These are phyloP conservation scores for Thraustochytrium sp. DNA, from an alignment of 352 stramenopile species.

Conservation along the genomic window DNA sequence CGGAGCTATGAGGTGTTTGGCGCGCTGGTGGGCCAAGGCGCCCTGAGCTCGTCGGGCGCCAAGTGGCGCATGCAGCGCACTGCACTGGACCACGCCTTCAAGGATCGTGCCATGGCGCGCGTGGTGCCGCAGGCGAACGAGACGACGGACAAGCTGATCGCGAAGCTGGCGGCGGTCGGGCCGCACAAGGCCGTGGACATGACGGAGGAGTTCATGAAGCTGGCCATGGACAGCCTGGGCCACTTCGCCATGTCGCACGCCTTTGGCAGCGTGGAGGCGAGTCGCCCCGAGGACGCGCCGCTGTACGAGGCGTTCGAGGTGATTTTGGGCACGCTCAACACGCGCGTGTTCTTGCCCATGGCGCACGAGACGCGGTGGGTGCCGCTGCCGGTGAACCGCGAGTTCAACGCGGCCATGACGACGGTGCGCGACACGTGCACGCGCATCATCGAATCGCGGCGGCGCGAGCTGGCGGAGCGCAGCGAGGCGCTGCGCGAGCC, in stretches of 20 bases:
- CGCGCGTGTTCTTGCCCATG: neutral
- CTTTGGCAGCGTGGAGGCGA: slow-evolving; percentile 13
- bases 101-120: neutral
- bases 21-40: slow-evolving; percentile 17
- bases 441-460: neutral
- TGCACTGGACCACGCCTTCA: slow-evolving; percentile 17
- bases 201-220: slow-evolving; percentile 21
- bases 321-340: slow-evolving; percentile 13
- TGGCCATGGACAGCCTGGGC: slow-evolving; percentile 14
- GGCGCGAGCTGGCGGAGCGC: neutral
- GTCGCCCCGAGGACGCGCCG: neutral
- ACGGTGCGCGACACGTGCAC: neutral
- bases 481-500: neutral
- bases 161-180: neutral
- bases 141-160: neutral
- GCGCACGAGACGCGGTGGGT: neutral
- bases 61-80: neutral
- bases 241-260: slow-evolving; percentile 3
- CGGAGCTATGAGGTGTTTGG: neutral
- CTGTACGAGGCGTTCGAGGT: slow-evolving; percentile 30
- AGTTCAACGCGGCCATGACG: neutral
- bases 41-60: neutral
- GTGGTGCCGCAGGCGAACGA: neutral
- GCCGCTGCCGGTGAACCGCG: neutral
- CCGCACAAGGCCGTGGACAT: neutral